Evolutionary conservation across 805 yeast genomes (phyloP), one percentile per base, ranked within the genome.

Genomic region (Cyberlindnera saturnus): DNA sequence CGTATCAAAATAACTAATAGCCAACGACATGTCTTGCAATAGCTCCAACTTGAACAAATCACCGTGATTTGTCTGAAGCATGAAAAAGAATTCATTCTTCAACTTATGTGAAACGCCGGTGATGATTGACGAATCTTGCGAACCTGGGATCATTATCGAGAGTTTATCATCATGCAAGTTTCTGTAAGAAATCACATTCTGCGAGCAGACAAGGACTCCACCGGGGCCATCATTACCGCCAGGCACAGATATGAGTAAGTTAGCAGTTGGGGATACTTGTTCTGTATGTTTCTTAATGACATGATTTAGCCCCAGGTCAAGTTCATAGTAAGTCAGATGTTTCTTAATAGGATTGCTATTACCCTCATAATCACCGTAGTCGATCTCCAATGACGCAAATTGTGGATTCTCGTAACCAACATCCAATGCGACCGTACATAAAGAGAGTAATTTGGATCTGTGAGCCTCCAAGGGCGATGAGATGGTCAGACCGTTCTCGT

Each of bases 281-380:
- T 61, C 71, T n/a, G 73, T 57, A 63, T 63, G 71, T 50, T 70
- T 71, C 44, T 73, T 74, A 1, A 84, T 70, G 2, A 90, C 75
- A 57, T 83, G 85, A 56, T 90, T 90, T 38, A 91, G 66, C 1
- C 97, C 96, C 34, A 86, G 71, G 60, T 93, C 97, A 20, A 90
- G 64, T 55, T 87, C 91, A 63, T 91, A 91, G 58, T 77, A 84
- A 4, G 77, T 74, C 41, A 91, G 65, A 26, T 56, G 50, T 39
- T 64, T 70, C 44, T 55, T 57, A 47, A 41, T 44, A 36, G 55
- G 51, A 14, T 49, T 35, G 3, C 42, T 40, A 19, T 52, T 36
- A 1, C 43, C 40, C 29, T 65, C 65, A 39, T 53, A 57, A 1
- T 63, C 66, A 6, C 67, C 55, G 44, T 77, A 72, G 41, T 77